Base-by-base conservation (phyloP, 1,284 basidiomycete genomes). In the Coriolopsis trogii region DNA sequence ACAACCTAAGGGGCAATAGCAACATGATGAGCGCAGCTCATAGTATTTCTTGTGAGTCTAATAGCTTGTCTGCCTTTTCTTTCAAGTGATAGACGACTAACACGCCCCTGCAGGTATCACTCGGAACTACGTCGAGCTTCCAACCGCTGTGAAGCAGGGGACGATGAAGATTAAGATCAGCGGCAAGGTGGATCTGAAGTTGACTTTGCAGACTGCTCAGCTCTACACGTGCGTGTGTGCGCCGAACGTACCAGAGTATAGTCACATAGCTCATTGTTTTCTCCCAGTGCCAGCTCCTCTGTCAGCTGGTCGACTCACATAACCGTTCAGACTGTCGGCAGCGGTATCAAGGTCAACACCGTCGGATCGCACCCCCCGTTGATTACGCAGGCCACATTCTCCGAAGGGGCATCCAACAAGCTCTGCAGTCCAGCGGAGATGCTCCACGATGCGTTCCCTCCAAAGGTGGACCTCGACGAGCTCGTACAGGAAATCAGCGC, bases 31-130 rank as follows among this genome's bases (percentile, higher is more conserved):
- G 66, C 44, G 62, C 62, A 2, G 42, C 48, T 8, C 65, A 64
- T 34, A 55, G 58, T n/a, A 55, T 67, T 7, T 58, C 53, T n/a
- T 67, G 67, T 68, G 39, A 56, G 67, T 47, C 28, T 20, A 3
- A 10, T 18, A 53, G 3, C 9, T 28, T n/a, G n/a, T n/a, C n/a
- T n/a, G n/a, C n/a, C n/a, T n/a, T n/a, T n/a, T n/a, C n/a, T n/a
- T n/a, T n/a, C n/a, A n/a, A n/a, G n/a, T n/a, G n/a, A n/a, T n/a
- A n/a, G n/a, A n/a, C n/a, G n/a, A n/a, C n/a, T n/a, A n/a, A n/a
- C n/a, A n/a, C n/a, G n/a, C n/a, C n/a, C n/a, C n/a, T 23, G 3
- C 45, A 70, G 68, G 67, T 55, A 44, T 60, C 31, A 71, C 68
- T 10, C 59, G 56, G 23, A 71, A 71, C 59, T 61, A 53, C 28